Base-by-base conservation (phyloP, 2,329 filamentous ascomycete species). In the Fusarium virguliforme region DNA sequence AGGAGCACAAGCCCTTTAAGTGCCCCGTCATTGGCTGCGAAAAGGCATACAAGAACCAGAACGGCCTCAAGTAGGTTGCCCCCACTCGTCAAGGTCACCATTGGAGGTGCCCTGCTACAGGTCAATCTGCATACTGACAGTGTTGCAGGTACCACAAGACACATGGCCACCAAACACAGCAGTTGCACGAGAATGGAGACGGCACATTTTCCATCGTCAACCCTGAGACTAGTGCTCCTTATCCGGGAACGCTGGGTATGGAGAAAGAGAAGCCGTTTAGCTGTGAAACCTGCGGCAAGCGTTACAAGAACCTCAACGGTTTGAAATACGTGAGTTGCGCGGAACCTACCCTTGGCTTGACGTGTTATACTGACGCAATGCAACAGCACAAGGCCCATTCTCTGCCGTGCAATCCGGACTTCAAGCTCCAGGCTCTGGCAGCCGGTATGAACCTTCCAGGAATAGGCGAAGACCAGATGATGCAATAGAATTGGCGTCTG, bases 41-140 rank as follows among this genome's bases (percentile, higher is more conserved):
- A 81, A 99, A 99, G 86, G 95, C 96, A 0, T 99, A 99, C 85
- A 99, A 99, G 87, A 99, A 99, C 81, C 96, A 98, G 80, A 99
- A 99, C 75, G 96, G 96, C 55, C 86, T 99, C 62, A 99, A 98
- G 89, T 99, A 94, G 75, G 85, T 83, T 67, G 13, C 18, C n/a
- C 13, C 40, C 34, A 55, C 35, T 48, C 37, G 32, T 56, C 8
- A 8, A 8, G 8, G 28, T 5, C 26, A 30, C 26, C n/a, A n/a
- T 55, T 68, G 12, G 6, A 10, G 28, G 10, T 10, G 7, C 26
- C 54, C 6, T 48, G 53, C 40, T 24, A 43, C 24, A 35, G 22
- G 10, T 26, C 18, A 9, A 40, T 13, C 3, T 35, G 26, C 53
- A 51, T 56, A 41, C 71, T 76, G 55, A 76, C 56, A n/a, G 40